These are phyloP conservation scores for Trapa incisa DNA, from an alignment of 345 rosid genomes.

Conservation along the genomic window DNA sequence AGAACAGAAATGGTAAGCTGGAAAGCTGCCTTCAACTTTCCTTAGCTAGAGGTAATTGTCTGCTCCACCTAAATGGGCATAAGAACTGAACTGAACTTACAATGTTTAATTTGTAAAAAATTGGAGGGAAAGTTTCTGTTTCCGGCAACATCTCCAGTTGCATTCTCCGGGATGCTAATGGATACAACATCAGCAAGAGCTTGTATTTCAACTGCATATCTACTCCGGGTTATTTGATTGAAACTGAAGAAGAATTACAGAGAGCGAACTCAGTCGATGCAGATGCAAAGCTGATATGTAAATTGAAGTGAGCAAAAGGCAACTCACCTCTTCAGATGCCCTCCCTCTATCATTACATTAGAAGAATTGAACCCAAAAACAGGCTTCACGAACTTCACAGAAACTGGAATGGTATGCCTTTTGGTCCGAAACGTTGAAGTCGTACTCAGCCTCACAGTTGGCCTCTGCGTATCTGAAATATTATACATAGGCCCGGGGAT, in stretches of 20 bases:
- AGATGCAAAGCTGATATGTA: background rate
- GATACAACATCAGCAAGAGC: constrained; percentile 34
- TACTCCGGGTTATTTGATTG: constrained; percentile 49
- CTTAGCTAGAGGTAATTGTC: background rate
- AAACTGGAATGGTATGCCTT: constrained; percentile 40
- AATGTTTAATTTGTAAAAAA: constrained; percentile 59
- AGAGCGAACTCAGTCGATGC: background rate
- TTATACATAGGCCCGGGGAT: background rate
- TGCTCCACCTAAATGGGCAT: background rate
- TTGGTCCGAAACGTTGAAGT: constrained; percentile 55
- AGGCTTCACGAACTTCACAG: constrained; percentile 66
- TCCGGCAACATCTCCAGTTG: constrained; percentile 77
- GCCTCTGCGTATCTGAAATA: constrained; percentile 70
- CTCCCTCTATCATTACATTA: constrained; percentile 57
- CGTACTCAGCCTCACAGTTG: constrained; percentile 59
- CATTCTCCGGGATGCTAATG: constrained; percentile 62
- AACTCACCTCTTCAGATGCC: constrained; percentile 63
- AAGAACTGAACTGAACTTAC: constrained; percentile 25
- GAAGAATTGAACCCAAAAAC: constrained; percentile 83
- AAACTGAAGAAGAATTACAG: constrained; percentile 36
- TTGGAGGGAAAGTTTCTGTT: constrained; percentile 68
- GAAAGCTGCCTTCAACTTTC: background rate
- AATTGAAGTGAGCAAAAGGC: constrained; percentile 6
- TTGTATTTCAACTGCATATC: constrained; percentile 46
- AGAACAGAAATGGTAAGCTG: background rate